These are phyloP conservation scores for Narthecium ossifragum DNA, from an alignment of 106 monocot species.

Conservation along the genomic window DNA sequence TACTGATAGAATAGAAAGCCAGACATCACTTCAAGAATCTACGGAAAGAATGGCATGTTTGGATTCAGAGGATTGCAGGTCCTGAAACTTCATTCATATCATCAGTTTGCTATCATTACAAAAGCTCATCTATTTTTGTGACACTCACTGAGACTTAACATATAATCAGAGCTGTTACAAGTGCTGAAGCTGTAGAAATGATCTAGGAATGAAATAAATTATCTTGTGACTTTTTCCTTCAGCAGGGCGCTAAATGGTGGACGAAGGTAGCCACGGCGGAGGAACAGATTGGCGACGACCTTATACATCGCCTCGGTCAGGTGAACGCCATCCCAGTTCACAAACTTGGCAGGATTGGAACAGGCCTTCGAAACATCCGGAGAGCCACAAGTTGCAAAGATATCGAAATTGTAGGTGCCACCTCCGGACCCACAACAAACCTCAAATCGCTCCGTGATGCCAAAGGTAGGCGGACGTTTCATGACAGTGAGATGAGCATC, in stretches of 20 bases:
- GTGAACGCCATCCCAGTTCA: slow-evolving; percentile 97
- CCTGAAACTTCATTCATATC: no score
- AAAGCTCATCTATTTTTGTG: no score
- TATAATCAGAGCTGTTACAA: no score
- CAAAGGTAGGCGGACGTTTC: slow-evolving; percentile 34
- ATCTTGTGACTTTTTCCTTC: not conserved
- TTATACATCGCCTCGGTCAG: slow-evolving; percentile 82
- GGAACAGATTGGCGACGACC: slow-evolving; percentile 69
- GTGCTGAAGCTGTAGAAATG: no score
- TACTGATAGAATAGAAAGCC: no score
- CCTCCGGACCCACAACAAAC: slow-evolving; percentile 77
- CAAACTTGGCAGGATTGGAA: slow-evolving; percentile 39
- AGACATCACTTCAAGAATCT: no score
- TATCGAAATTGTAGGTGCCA: slow-evolving; percentile 65
- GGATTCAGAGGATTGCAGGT: no score
- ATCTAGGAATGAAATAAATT: no score
- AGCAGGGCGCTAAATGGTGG: slow-evolving; percentile 46
- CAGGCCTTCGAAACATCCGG: slow-evolving; percentile 45
- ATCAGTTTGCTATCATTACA: no score
- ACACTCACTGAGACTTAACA: no score
- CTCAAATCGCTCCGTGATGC: slow-evolving; percentile 65
- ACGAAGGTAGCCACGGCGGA: slow-evolving; percentile 35
- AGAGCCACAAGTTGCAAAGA: slow-evolving; percentile 71
- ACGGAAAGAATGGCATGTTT: no score
- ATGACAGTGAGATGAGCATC: slow-evolving; percentile 53